These are phyloP conservation scores for Dendrocalamus sinicus DNA, from an alignment of 176 grass and related monocot species.

Conservation along the genomic window DNA sequence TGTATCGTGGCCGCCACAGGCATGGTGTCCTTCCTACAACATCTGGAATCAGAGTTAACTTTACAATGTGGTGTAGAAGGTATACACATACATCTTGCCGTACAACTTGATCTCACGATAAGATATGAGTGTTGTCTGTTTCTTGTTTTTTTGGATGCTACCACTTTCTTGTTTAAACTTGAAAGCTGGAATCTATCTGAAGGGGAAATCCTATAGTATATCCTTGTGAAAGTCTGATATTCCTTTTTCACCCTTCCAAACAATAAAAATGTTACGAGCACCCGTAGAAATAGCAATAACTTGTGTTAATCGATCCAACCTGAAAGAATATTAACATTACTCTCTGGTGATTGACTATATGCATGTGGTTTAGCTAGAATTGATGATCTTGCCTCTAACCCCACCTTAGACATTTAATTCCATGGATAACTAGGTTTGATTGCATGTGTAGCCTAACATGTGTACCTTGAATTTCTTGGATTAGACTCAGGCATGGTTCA, in stretches of 20 bases:
- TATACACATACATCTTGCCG: not conserved
- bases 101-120: not conserved
- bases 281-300: not conserved
- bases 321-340: not conserved
- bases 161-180: not conserved
- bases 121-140: not conserved
- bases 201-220: not conserved
- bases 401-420: no score
- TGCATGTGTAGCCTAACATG: no score
- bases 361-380: no score
- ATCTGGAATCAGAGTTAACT: not conserved
- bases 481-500: no score
- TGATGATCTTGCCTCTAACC: no score
- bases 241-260: not conserved
- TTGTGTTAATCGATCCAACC: not conserved
- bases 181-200: not conserved
- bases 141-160: not conserved
- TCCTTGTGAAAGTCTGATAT: not conserved
- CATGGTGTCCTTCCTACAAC: not conserved
- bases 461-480: no score
- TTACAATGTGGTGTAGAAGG: constrained; percentile 35
- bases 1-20: constrained; percentile 1
- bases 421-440: no score
- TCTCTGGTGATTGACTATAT: no score
- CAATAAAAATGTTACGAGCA: not conserved